Evolutionary conservation across 2,329 filamentous ascomycete genomes (phyloP).

Genomic region (Emergomyces pasteurianus): DNA sequence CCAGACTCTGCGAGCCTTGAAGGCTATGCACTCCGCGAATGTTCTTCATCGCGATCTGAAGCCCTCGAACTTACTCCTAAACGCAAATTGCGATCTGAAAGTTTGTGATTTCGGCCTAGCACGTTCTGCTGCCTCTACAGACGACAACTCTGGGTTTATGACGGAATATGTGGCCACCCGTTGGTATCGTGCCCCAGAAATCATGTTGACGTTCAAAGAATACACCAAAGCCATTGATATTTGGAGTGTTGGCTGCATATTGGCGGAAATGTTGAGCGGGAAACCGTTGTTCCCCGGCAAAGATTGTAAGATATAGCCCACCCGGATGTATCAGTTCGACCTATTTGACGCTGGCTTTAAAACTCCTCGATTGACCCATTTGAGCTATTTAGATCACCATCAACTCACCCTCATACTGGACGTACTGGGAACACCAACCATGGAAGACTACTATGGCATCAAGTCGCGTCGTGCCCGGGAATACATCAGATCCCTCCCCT

Average conservation of each 20-base stretch:
- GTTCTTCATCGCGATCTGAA: slow-evolving; percentile 96
- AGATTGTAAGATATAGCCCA: slow-evolving; percentile 58
- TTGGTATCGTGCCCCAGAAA: slow-evolving; percentile 98
- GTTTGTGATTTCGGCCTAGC: slow-evolving; percentile 98
- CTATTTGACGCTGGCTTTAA: no score
- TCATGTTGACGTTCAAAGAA: slow-evolving; percentile 99
- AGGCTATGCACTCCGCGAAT: slow-evolving; percentile 99
- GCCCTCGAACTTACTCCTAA: slow-evolving; percentile 90
- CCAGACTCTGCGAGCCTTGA: slow-evolving; percentile 91
- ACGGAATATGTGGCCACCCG: slow-evolving; percentile 99
- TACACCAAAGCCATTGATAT: slow-evolving; percentile 99
- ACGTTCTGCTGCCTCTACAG: slow-evolving; percentile 87
- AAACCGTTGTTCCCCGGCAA: slow-evolving; percentile 98
- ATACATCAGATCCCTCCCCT: slow-evolving; percentile 94
- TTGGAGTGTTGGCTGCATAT: slow-evolving; percentile 96
- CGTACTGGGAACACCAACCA: slow-evolving; percentile 92
- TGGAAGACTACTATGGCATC: slow-evolving; percentile 99
- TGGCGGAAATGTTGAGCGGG: slow-evolving; percentile 97
- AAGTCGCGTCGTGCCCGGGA: slow-evolving; percentile 94
- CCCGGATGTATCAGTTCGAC: neutral
- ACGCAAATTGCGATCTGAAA: slow-evolving; percentile 97
- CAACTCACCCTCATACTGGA: slow-evolving; percentile 95
- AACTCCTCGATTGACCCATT: neutral
- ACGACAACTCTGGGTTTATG: slow-evolving; percentile 99
- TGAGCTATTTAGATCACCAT: slow-evolving; percentile 62